These are phyloP conservation scores for Salicornia ramosissima DNA, from an alignment of 148 eudicot species.

Conservation along the genomic window DNA sequence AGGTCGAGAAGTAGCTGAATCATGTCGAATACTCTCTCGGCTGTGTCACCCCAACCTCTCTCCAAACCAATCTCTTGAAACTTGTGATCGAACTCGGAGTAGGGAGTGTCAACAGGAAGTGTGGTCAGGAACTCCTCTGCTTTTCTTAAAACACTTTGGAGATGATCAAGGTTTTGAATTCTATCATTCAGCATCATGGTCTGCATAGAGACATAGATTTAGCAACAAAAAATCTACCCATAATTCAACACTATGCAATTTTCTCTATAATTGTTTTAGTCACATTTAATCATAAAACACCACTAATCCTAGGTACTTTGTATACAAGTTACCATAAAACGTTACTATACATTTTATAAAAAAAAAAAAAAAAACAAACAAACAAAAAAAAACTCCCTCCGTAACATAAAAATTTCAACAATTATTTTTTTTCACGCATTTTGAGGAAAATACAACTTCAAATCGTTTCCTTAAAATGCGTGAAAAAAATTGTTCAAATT, in stretches of 20 bases:
- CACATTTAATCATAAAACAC: neutral
- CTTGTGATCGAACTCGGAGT: conserved; percentile 72
- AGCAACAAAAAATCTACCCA: neutral
- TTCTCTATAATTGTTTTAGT: neutral
- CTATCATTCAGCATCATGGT: conserved; percentile 92
- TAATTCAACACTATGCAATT: too few relatives aligned
- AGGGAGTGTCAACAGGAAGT: conserved; percentile 65
- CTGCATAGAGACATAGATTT: conserved; percentile 33
- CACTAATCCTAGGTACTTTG: too few relatives aligned
- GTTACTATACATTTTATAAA: too few relatives aligned
- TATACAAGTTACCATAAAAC: too few relatives aligned
- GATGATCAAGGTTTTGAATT: conserved; percentile 60
- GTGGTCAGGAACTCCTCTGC: conserved; percentile 76
- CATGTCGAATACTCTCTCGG: conserved; percentile 80
- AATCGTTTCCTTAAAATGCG: too few relatives aligned
- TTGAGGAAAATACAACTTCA: too few relatives aligned
- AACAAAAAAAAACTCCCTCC: too few relatives aligned
- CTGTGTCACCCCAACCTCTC: conserved; percentile 95
- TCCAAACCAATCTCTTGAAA: conserved; percentile 92
- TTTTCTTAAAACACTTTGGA: conserved; percentile 67
- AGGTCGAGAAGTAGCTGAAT: conserved; percentile 81
- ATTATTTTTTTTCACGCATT: too few relatives aligned
- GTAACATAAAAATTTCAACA: too few relatives aligned
- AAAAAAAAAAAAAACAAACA: too few relatives aligned
- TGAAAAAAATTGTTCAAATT: too few relatives aligned